Base-by-base conservation (phyloP, 2,329 filamentous ascomycete genomes). In the Diplodia corticola region DNA sequence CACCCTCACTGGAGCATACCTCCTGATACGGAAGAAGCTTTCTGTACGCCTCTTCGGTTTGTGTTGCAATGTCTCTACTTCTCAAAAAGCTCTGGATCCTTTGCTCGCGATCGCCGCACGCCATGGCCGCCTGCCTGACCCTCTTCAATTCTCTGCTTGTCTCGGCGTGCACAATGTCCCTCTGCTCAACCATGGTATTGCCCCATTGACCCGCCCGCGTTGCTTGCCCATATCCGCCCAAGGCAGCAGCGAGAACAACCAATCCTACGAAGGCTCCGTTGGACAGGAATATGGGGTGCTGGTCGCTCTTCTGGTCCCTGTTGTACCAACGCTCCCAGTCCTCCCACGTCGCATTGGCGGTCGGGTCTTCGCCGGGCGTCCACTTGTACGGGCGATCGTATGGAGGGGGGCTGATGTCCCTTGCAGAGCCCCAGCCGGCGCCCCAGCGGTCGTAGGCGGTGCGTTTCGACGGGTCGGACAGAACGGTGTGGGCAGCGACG, bases 261-360 rank as follows among this genome's bases (percentile, higher is more conserved):
- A 96, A 78, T 5, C 86, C 81, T 7, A 89, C 86, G 74, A 98
- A 98, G 13, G 88, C 84, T 49, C 88, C 87, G 73, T 97, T 96
- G 67, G 90, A 91, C 79, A 94, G 88, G 77, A 88, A 91, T 63
- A 88, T 71, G 0, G 85, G 85, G 69, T 74, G 76, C 70, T 72
- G 73, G 69, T 78, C 80, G 69, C 76, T 66, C 76, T 73, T 77
- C 72, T 59, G 67, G 44, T 74, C 69, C 28, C 74, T 75, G 26
- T 70, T 65, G 68, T 78, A 75, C 77, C 78, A 80, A 51, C 84
- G 84, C 80, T 97, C 92, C 93, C 93, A 97, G 76, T 99, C 95
- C 76, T 99, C 95, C 95, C 95, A 99, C 0, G 95, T 98, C 0
- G 92, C 95, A 76, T 98, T 98, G 71, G 81, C 77, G 57, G 89